These are phyloP conservation scores for Barnettozyma siamensis DNA, from an alignment of 805 yeast species.

Conservation along the genomic window DNA sequence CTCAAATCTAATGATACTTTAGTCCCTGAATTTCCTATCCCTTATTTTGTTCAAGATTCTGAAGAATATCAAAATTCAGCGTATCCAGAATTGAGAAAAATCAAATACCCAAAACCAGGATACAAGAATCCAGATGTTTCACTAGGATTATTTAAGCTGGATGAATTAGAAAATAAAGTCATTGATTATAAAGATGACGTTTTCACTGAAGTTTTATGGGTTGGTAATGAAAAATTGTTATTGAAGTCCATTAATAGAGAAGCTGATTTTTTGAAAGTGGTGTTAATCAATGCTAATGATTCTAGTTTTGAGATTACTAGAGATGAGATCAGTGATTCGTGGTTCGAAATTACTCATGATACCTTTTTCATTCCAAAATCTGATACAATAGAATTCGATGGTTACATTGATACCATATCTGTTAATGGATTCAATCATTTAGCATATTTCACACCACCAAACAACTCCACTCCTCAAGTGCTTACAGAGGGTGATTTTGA, in stretches of 20 bases:
- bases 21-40: conserved; percentile 69
- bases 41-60: conserved; percentile 59
- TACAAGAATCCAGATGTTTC: conserved; percentile 64
- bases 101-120: conserved; percentile 87
- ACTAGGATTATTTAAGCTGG: conserved; percentile 40
- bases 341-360: conserved; percentile 75
- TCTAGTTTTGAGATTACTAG: conserved; percentile 38
- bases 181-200: conserved; percentile 38
- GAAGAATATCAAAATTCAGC: conserved; percentile 28
- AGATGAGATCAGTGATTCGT: conserved; percentile 44
- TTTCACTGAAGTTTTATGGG: conserved; percentile 70
- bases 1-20: conserved; percentile 65
- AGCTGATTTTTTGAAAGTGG: conserved; percentile 57
- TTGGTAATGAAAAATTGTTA: conserved; percentile 47
- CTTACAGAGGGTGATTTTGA: conserved; percentile 86
- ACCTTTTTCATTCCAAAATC: conserved; percentile 54
- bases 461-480: conserved; percentile 44
- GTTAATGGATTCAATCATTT: conserved; percentile 64
- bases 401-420: conserved; percentile 77
- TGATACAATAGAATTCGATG: conserved; percentile 42
- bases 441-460: conserved; percentile 77
- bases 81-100: conserved; percentile 54
- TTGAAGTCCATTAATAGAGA: conserved; percentile 58
- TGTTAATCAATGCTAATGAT: conserved; percentile 42
- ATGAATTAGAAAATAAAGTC: conserved; percentile 27